Percentiles rank a stretch among this genome's conserved stretches.
Evolutionary conservation across 331 rosid genomes (phyloP).

Genomic region (Pyracantha coccinea): DNA sequence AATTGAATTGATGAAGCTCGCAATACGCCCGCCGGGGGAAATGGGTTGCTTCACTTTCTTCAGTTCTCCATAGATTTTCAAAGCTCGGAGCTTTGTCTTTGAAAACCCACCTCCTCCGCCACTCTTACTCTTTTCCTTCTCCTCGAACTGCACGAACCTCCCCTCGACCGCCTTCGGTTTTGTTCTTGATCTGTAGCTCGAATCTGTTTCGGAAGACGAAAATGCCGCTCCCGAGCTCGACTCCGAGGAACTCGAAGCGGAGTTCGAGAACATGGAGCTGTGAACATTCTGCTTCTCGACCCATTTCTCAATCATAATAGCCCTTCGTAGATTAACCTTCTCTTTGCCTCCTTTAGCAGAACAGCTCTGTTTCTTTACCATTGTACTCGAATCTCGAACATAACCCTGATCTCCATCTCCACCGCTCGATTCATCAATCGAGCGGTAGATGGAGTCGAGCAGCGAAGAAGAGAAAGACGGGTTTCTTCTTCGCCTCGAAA

Average conservation of each 20-base stretch:
- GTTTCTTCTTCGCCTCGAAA: conserved; percentile 51
- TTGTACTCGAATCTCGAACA: conserved; percentile 4
- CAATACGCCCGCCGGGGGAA: conserved; percentile 69
- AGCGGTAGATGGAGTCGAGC: conserved; percentile 50
- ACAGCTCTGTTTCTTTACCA: conserved; percentile 20
- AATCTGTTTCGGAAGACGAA: conserved; percentile 59
- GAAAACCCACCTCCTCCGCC: conserved; percentile 30
- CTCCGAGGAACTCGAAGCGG: conserved; percentile 57
- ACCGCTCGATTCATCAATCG: conserved; percentile 42
- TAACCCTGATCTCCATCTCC: conserved; percentile 5
- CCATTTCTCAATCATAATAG: conserved; percentile 55
- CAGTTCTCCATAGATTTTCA: conserved; percentile 40
- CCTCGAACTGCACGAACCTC: neutral
- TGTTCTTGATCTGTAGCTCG: conserved; percentile 23
- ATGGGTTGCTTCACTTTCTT: conserved; percentile 75
- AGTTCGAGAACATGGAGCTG: conserved; percentile 28
- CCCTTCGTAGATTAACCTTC: conserved; percentile 37
- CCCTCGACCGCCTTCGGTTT: conserved; percentile 13
- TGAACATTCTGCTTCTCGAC: conserved; percentile 38
- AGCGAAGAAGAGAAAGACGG: conserved; percentile 67
- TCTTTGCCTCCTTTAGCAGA: conserved; percentile 12
- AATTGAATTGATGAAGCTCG: conserved; percentile 55
- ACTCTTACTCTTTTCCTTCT: conserved; percentile 20
- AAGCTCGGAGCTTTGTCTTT: conserved; percentile 42
- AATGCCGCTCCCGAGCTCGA: conserved; percentile 55